Percentiles rank a stretch among this genome's conserved stretches.
Evolutionary conservation across 768 basidiomycete genomes (phyloP).

Genomic region (Leucosporidium scottii): DNA sequence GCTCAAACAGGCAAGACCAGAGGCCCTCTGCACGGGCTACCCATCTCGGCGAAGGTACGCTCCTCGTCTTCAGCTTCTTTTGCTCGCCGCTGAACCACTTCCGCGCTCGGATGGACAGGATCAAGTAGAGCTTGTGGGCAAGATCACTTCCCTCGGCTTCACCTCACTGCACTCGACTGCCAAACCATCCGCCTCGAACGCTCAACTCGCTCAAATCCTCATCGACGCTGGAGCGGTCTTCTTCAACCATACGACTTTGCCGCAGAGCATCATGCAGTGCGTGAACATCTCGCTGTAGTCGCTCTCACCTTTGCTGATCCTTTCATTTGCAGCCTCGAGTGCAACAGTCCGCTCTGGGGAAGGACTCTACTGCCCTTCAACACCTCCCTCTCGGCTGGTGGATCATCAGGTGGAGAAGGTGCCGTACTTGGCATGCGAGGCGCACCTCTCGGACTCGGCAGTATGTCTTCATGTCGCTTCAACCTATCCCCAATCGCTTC

Average conservation of each 20-base stretch:
- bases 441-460: constrained; percentile 30
- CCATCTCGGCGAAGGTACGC: constrained; percentile 41
- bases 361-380: constrained; percentile 36
- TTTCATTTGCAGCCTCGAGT: constrained; percentile 2
- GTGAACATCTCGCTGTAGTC: not conserved
- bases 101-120: not conserved
- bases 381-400: constrained; percentile 32
- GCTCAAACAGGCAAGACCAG: constrained; percentile 56
- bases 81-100: too few species aligned
- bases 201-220: constrained; percentile 23
- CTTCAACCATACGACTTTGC: constrained; percentile 32
- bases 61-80: too few species aligned
- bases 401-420: constrained; percentile 35
- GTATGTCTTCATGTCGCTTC: too few species aligned
- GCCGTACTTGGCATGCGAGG: constrained; percentile 34
- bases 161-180: constrained; percentile 10
- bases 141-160: constrained; percentile 11
- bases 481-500: too few species aligned
- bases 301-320: too few species aligned
- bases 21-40: constrained; percentile 42
- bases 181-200: not conserved
- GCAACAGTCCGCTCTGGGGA: constrained; percentile 13
- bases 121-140: not conserved
- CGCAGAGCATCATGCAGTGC: constrained; percentile 32
- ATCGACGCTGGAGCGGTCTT: constrained; percentile 24